Evolutionary conservation across 1,284 basidiomycete species (phyloP).

Genomic region (Cryptococcus amylolentus): DNA sequence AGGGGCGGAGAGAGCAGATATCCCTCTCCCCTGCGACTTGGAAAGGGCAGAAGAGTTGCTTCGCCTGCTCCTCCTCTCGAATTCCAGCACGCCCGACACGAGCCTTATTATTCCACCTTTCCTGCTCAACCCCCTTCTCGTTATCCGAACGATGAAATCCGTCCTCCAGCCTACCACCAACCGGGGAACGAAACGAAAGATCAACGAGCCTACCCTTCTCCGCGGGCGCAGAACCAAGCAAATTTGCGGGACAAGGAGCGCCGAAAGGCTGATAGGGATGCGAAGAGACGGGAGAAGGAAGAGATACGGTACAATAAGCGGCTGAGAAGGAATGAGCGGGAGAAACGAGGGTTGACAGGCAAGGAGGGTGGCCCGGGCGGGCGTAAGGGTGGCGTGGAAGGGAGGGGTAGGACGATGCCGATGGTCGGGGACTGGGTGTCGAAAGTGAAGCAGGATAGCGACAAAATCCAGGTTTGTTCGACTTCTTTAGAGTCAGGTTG

Average conservation of each 20-base stretch:
- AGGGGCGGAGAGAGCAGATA: background rate
- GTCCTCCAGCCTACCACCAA: background rate
- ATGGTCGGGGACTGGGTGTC: conserved; percentile 10
- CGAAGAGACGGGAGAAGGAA: conserved; percentile 7
- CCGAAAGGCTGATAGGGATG: background rate
- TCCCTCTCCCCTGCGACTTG: background rate
- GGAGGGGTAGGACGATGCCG: conserved; percentile 1
- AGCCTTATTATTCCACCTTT: background rate
- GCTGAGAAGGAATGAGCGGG: conserved; percentile 1
- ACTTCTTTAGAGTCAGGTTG: too few species aligned
- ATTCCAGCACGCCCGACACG: too few species aligned
- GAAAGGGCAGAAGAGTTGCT: background rate
- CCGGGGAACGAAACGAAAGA: background rate
- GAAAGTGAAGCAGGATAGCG: background rate
- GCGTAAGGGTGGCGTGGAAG: background rate
- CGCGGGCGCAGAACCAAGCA: background rate
- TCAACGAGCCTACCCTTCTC: background rate
- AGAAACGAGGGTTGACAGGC: background rate
- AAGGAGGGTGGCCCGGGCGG: conserved; percentile 2
- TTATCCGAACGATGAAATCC: background rate
- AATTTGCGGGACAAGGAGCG: too few species aligned
- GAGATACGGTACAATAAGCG: conserved; percentile 6
- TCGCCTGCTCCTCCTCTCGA: too few species aligned
- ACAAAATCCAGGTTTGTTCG: background rate
- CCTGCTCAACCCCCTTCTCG: background rate